Evolutionary conservation across 108 stramenopile species (phyloP), one percentile per base, ranked within the genome.

Genomic region (Pseudonitzschia pungens): DNA sequence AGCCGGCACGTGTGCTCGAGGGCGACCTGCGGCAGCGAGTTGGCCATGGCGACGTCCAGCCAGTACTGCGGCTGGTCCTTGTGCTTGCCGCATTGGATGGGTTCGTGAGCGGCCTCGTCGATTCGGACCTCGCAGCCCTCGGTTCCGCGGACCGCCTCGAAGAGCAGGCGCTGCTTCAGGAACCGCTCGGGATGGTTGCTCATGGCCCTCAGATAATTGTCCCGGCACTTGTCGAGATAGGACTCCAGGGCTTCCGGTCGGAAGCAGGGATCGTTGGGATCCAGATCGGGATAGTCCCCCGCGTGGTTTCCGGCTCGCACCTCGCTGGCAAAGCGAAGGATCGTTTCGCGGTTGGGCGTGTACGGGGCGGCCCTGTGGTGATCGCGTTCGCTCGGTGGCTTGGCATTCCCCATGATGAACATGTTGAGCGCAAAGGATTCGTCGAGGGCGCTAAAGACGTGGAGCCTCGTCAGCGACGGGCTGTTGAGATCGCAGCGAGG

Each of bases 1-100:
- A 96, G 71, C 55, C 91, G 83, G 52, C 92, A 85, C n/a, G 87
- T 75, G 68, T 94, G 89, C 73, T 93, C 88, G 18, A 99, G 78
- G 10, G 91, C 92, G 48, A 93, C 80, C 71, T 92, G 93, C 6
- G 96, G 90, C 28, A 96, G 82, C 14, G 90, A 84, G 69, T 98
- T 98, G 69, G 95, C 89, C 31, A 96, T 85, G 21, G 97, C 95
- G n/a, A 95, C 79, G 80, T 92, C 92, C 5, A 95, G 82, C 97
- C 97, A 97, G 71, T 89, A 90, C 40, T 88, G 79, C 29, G 83
- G 72, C 36, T 71, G 76, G 85, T 81, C 50, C 68, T 65, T 66
- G 15, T 33, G 14, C 9, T 33, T 62, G 33, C 33, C n/a, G n/a
- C 12, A 9, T 18, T 16, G n/a, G 63, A 82, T 26, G 27, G 68